Evolutionary conservation across 768 basidiomycete species (phyloP).

Genomic region (Trametes elegans): DNA sequence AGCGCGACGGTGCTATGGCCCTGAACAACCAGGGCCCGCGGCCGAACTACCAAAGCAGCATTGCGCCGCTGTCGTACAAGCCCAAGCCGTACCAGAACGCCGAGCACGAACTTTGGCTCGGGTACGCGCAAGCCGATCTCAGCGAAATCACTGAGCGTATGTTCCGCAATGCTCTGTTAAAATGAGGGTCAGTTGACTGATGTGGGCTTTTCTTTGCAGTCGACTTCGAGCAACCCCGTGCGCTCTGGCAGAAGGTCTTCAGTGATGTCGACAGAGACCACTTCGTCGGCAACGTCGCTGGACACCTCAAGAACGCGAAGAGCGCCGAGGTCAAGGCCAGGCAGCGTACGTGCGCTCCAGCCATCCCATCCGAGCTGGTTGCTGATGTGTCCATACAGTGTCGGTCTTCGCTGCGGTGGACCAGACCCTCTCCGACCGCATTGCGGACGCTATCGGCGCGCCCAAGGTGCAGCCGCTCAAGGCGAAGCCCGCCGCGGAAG

Average conservation of each 20-base stretch:
- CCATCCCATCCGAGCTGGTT: not conserved
- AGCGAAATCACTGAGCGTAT: constrained; percentile 78
- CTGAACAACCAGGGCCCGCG: constrained; percentile 78
- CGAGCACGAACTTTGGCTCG: constrained; percentile 75
- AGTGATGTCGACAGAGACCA: constrained; percentile 56
- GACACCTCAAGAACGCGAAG: constrained; percentile 62
- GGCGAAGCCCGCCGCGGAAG: constrained; percentile 59
- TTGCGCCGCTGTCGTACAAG: constrained; percentile 64
- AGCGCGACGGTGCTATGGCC: constrained; percentile 74
- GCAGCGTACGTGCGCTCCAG: constrained; percentile 51
- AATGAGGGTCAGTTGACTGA: too few species aligned
- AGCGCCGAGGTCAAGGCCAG: constrained; percentile 54
- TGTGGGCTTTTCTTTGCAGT: constrained; percentile 38
- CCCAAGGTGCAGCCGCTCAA: constrained; percentile 55
- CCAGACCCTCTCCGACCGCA: constrained; percentile 68
- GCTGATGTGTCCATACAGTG: constrained; percentile 38
- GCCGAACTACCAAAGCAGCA: constrained; percentile 85
- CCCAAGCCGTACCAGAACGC: constrained; percentile 38
- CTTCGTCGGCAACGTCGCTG: constrained; percentile 66
- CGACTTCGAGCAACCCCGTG: constrained; percentile 84
- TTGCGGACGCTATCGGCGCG: constrained; percentile 73
- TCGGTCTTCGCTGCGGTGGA: constrained; percentile 80
- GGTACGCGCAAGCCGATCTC: constrained; percentile 64
- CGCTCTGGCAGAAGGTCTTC: constrained; percentile 67
- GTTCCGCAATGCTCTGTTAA: constrained; percentile 31